Percentiles rank a stretch among this genome's conserved stretches.
Evolutionary conservation across 768 basidiomycete species (phyloP).

Genomic region (Polyporus arcularius): DNA sequence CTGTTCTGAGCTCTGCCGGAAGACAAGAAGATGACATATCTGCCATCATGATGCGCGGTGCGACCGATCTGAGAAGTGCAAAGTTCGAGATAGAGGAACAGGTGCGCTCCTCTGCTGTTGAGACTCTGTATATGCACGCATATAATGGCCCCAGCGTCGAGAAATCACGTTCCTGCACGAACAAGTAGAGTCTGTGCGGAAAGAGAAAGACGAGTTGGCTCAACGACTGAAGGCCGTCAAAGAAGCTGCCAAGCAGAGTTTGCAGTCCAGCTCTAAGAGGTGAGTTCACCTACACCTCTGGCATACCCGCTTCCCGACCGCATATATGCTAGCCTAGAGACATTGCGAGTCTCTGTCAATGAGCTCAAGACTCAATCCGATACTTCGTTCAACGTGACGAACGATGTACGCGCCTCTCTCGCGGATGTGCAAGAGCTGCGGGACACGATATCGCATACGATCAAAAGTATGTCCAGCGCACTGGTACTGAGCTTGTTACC

Average conservation of each 20-base stretch:
- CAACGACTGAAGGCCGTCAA: constrained; percentile 27
- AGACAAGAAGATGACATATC: constrained; percentile 31
- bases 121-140: constrained; percentile 14
- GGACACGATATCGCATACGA: constrained; percentile 12
- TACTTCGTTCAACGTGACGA: constrained; percentile 18
- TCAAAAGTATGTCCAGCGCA: constrained; percentile 13
- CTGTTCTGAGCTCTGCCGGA: constrained; percentile 21
- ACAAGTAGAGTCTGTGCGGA: constrained; percentile 20
- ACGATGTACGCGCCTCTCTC: constrained; percentile 22
- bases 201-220: constrained; percentile 27
- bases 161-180: constrained; percentile 24
- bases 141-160: constrained; percentile 18
- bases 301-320: neutral
- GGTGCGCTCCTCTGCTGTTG: constrained; percentile 5
- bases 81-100: constrained; percentile 29
- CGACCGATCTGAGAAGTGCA: constrained; percentile 26
- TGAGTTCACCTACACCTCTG: neutral
- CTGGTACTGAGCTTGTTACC: neutral
- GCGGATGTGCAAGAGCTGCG: constrained; percentile 25
- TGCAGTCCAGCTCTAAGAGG: constrained; percentile 27
- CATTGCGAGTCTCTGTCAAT: constrained; percentile 11
- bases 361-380: constrained; percentile 28
- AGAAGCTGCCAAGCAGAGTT: constrained; percentile 24
- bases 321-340: constrained; percentile 24
- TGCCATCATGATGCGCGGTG: constrained; percentile 31